These are phyloP conservation scores for Microsporum ferrugineum DNA, from an alignment of 2,329 filamentous ascomycete genomes.

Conservation along the genomic window DNA sequence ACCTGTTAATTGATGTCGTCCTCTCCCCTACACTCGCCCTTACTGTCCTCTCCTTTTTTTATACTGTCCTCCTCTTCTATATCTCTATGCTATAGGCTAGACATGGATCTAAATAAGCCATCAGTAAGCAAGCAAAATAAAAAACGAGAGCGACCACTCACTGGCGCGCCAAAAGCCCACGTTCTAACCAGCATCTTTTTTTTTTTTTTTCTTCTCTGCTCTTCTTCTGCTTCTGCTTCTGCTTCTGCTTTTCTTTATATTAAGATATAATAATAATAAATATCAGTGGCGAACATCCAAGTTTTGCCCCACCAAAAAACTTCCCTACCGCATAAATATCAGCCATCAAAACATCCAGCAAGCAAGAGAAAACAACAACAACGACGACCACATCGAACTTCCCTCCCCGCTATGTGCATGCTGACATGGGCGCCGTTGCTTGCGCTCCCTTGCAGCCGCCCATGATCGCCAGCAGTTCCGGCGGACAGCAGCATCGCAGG, in stretches of 20 bases:
- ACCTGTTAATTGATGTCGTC: background rate
- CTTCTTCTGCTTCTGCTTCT: background rate
- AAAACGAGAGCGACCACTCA: background rate
- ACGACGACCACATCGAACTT: background rate
- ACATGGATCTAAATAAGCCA: background rate
- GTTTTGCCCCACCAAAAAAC: background rate
- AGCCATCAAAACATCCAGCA: background rate
- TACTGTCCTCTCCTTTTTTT: too few relatives aligned
- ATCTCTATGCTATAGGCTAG: background rate
- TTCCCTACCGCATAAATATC: background rate
- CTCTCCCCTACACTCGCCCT: too few relatives aligned
- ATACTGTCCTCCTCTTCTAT: too few relatives aligned
- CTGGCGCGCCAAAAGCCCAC: constrained; percentile 3
- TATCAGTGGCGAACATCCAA: background rate
- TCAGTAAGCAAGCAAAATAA: background rate
- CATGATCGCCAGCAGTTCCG: constrained; percentile 48
- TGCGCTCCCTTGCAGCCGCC: constrained; percentile 32
- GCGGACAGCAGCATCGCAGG: background rate
- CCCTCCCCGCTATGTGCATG: constrained; percentile 1
- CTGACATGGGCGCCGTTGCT: constrained; percentile 51
- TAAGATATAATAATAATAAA: background rate
- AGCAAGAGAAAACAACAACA: background rate
- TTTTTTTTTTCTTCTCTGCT: background rate
- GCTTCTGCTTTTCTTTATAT: background rate
- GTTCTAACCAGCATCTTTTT: background rate